Percentiles rank a stretch among this genome's conserved stretches.
Evolutionary conservation across 2,329 filamentous ascomycete species (phyloP).

Genomic region (Fonsecaea nubica): DNA sequence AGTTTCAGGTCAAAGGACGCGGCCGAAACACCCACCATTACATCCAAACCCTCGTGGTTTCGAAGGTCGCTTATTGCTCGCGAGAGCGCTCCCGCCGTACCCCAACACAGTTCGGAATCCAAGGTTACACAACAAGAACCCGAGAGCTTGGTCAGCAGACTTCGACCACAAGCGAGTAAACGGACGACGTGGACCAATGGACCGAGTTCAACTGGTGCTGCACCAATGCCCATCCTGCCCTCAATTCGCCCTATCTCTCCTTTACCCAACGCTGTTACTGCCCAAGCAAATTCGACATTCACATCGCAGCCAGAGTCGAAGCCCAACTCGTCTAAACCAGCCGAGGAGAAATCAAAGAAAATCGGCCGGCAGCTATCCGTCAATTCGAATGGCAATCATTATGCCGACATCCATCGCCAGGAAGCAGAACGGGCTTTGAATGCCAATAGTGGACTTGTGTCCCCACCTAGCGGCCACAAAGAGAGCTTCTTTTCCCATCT

Average conservation of each 20-base stretch:
- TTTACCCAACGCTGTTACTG: conserved; percentile 90
- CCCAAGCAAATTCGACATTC: conserved; percentile 76
- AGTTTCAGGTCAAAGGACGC: conserved; percentile 72
- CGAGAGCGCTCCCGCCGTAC: conserved; percentile 69
- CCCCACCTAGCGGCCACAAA: conserved; percentile 79
- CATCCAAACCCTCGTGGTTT: conserved; percentile 94
- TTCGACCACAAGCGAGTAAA: conserved; percentile 70
- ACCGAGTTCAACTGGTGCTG: conserved; percentile 68
- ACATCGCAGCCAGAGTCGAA: conserved; percentile 54
- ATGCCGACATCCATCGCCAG: conserved; percentile 85
- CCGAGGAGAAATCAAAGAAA: conserved; percentile 80
- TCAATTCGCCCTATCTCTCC: conserved; percentile 94
- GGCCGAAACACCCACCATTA: conserved; percentile 63
- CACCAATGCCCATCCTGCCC: conserved; percentile 93
- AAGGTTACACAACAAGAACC: conserved; percentile 51
- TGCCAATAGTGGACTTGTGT: conserved; percentile 75
- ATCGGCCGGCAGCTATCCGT: conserved; percentile 93
- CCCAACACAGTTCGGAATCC: conserved; percentile 47
- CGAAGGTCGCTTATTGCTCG: conserved; percentile 89
- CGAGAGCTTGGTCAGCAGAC: conserved; percentile 58
- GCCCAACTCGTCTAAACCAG: conserved; percentile 39
- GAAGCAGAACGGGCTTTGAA: conserved; percentile 91
- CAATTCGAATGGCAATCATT: conserved; percentile 90
- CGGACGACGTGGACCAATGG: conserved; percentile 94
- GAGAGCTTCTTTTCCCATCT: conserved; percentile 99